A percentile compares a stretch with the other conserved stretches of the same genome.
These are phyloP conservation scores for Apostasia ramifera DNA, from an alignment of 106 monocot species.

Conservation along the genomic window DNA sequence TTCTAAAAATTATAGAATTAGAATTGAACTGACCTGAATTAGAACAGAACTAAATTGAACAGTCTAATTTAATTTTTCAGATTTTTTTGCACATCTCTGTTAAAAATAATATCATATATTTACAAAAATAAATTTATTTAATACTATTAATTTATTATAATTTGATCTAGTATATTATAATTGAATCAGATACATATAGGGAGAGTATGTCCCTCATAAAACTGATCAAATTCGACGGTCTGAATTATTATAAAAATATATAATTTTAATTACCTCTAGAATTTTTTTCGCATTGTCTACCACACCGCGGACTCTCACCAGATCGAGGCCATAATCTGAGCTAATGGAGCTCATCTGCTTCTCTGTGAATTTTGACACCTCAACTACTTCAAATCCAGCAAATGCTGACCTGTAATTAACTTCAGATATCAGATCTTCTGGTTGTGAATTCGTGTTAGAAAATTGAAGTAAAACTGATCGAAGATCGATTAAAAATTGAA, in stretches of 20 bases:
- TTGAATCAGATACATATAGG: too few species aligned
- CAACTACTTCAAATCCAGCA: constrained; percentile 52
- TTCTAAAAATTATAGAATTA: too few species aligned
- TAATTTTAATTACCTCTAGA: constrained; percentile 39
- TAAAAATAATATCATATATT: too few species aligned
- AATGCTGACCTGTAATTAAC: constrained; percentile 39
- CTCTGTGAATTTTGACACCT: constrained; percentile 45
- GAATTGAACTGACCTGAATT: too few species aligned
- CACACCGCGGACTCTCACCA: constrained; percentile 40
- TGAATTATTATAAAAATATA: not conserved
- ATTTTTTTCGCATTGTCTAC: constrained; percentile 59
- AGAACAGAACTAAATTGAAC: too few species aligned
- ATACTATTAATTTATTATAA: too few species aligned
- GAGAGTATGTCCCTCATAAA: not conserved
- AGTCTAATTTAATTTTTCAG: too few species aligned
- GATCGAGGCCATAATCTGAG: constrained; percentile 39
- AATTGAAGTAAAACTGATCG: too few species aligned
- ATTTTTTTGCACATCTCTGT: too few species aligned
- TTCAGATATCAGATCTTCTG: not conserved
- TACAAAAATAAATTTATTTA: too few species aligned
- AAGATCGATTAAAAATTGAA: too few species aligned
- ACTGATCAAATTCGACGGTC: not conserved
- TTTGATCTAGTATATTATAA: not conserved
- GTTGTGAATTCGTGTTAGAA: too few species aligned
- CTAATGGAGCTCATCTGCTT: constrained; percentile 39